A percentile compares a stretch with the other conserved stretches of the same genome.
Evolutionary conservation across 1,284 basidiomycete genomes (phyloP).

Genomic region (Sparassis latifolia): DNA sequence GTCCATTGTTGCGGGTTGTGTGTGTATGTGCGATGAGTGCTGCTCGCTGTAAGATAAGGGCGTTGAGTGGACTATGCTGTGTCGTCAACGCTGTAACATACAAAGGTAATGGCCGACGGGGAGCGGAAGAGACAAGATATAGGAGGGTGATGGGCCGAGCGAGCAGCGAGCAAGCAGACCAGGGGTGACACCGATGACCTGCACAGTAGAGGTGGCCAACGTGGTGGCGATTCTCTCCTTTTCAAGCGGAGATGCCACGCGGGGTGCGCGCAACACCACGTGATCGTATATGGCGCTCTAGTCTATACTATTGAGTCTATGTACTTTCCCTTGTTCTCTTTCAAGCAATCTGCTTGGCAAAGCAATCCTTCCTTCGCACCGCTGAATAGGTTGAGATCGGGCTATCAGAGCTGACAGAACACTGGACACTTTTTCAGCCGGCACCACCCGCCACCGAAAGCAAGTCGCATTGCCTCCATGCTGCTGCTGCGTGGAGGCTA

Average conservation of each 20-base stretch:
- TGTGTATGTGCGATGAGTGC: too few relatives aligned
- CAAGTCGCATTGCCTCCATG: too few relatives aligned
- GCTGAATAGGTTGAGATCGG: neutral
- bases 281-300: constrained; percentile 7
- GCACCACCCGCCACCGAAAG: too few relatives aligned
- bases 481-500: too few relatives aligned
- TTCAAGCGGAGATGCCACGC: constrained; percentile 17
- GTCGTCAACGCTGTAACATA: neutral
- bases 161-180: constrained; percentile 4
- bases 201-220: neutral
- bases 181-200: constrained; percentile 4
- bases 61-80: neutral
- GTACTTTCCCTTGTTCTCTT: neutral
- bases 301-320: neutral
- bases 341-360: constrained; percentile 33
- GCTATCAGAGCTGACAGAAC: too few relatives aligned
- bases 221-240: constrained; percentile 3
- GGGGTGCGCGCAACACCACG: constrained; percentile 12
- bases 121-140: neutral
- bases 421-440: too few relatives aligned
- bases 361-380: constrained; percentile 42
- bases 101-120: too few relatives aligned
- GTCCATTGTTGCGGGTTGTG: too few relatives aligned
- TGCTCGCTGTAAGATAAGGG: neutral
- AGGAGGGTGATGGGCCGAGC: neutral